These are phyloP conservation scores for Spathaspora arborariae DNA, from an alignment of 805 yeast genomes.

Conservation along the genomic window DNA sequence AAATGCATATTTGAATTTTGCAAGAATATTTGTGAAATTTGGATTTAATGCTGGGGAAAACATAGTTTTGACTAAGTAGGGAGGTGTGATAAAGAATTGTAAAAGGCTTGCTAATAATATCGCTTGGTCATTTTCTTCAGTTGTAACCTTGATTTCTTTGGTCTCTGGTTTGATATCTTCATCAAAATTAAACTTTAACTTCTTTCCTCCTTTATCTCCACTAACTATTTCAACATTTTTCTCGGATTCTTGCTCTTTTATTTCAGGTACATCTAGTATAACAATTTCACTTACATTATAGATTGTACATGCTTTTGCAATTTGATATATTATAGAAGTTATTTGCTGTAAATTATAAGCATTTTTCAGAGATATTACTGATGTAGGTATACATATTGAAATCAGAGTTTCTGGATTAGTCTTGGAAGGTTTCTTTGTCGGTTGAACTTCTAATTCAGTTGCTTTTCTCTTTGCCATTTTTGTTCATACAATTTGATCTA, in stretches of 20 bases:
- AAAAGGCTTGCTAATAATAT: conserved; percentile 62
- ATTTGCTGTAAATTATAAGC: conserved; percentile 69
- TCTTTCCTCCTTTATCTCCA: conserved; percentile 23
- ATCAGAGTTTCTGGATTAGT: conserved; percentile 27
- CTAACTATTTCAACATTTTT: conserved; percentile 16
- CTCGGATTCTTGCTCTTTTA: conserved; percentile 12
- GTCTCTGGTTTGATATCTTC: conserved; percentile 17
- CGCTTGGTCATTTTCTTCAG: conserved; percentile 5
- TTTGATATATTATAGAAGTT: conserved; percentile 69
- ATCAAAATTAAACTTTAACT: conserved; percentile 13
- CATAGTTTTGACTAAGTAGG: conserved; percentile 64
- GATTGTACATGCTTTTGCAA: conserved; percentile 69
- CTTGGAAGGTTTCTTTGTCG: conserved; percentile 31
- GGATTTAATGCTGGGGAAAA: conserved; percentile 40
- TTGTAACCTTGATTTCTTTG: background rate
- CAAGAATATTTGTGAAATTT: conserved; percentile 19
- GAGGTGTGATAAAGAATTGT: conserved; percentile 83
- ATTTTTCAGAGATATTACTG: conserved; percentile 49
- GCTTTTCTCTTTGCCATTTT: conserved; percentile 23
- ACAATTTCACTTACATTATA: conserved; percentile 74
- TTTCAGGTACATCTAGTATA: conserved; percentile 51
- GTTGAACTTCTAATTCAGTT: conserved; percentile 17
- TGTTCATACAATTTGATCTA: background rate
- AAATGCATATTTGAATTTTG: conserved; percentile 58
- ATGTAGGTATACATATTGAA: conserved; percentile 72